phyloP scores from a whole-genome alignment of 176 grass and related monocot species.

The Avena sativa region DNA sequence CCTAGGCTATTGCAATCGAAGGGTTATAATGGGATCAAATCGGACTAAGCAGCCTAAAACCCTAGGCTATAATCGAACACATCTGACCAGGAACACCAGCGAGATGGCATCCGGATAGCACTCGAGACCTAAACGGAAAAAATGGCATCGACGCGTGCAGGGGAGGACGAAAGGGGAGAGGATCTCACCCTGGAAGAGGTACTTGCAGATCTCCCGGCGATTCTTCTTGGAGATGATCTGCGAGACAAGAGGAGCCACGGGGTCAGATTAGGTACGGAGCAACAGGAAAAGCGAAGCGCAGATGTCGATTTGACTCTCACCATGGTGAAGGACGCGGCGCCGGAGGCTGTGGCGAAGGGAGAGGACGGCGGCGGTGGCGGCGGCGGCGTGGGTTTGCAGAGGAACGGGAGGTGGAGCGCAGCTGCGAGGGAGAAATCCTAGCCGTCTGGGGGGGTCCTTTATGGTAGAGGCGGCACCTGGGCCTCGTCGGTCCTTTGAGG shows the following conservation, averaged over 20 bases:
- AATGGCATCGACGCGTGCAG: neutral
- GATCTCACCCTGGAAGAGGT: conserved; percentile 71
- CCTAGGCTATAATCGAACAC: neutral
- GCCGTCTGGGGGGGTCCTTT: neutral
- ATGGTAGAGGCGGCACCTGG: conserved; percentile 6
- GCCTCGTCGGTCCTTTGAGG: neutral
- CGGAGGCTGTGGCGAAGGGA: neutral
- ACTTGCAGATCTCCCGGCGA: conserved; percentile 76
- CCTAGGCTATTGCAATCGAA: too few species aligned
- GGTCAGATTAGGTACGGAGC: neutral
- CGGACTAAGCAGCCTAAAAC: neutral
- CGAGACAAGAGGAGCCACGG: neutral
- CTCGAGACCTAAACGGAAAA: neutral
- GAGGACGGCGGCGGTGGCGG: neutral
- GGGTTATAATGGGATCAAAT: neutral
- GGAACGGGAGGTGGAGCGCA: conserved; percentile 23
- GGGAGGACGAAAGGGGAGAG: too few species aligned
- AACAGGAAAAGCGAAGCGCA: too few species aligned
- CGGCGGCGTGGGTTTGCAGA: conserved; percentile 3
- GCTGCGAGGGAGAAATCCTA: conserved; percentile 52
- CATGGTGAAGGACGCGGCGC: conserved; percentile 37
- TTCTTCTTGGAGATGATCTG: conserved; percentile 90
- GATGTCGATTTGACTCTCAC: neutral
- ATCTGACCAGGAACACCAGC: neutral
- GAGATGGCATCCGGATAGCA: neutral